Conservation (phyloP, 108 stramenopile species). For the Phaeodactylum tricornutum region DNA sequence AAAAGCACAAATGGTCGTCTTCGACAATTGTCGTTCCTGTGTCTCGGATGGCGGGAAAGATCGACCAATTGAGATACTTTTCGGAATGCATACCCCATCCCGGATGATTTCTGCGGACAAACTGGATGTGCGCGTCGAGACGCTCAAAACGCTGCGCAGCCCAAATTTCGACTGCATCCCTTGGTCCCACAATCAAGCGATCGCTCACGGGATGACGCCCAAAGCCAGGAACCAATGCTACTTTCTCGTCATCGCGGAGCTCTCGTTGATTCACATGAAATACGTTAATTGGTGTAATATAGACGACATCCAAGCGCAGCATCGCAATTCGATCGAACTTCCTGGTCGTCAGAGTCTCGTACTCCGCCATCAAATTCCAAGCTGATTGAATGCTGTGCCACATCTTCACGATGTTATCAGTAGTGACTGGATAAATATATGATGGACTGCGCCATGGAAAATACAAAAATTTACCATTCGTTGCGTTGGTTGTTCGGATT, state of each 20-base stretch:
- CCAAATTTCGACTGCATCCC: constrained; percentile 37
- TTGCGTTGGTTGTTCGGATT: too few species aligned
- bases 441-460: constrained; percentile 20
- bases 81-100: constrained; percentile 28
- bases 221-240: constrained; percentile 10
- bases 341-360: neutral
- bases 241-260: neutral
- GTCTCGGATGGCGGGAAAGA: too few species aligned
- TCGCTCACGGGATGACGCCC: constrained; percentile 19
- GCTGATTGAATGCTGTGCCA: constrained; percentile 35
- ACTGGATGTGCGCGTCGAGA: constrained; percentile 18
- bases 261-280: neutral
- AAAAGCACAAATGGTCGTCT: constrained; percentile 22
- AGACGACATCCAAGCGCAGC: constrained; percentile 39
- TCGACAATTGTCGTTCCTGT: too few species aligned
- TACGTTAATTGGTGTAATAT: constrained; percentile 31
- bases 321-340: constrained; percentile 31
- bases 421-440: constrained; percentile 2
- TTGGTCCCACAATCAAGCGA: constrained; percentile 37
- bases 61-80: constrained; percentile 14
- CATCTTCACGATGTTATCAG: constrained; percentile 30
- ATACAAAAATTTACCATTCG: too few species aligned
- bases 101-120: neutral
- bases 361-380: constrained; percentile 23
- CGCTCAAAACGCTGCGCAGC: constrained; percentile 33